Evolutionary conservation across 129 eudicot species (phyloP), one percentile per base, ranked within the genome.

Genomic region (Pittosporum tobira): DNA sequence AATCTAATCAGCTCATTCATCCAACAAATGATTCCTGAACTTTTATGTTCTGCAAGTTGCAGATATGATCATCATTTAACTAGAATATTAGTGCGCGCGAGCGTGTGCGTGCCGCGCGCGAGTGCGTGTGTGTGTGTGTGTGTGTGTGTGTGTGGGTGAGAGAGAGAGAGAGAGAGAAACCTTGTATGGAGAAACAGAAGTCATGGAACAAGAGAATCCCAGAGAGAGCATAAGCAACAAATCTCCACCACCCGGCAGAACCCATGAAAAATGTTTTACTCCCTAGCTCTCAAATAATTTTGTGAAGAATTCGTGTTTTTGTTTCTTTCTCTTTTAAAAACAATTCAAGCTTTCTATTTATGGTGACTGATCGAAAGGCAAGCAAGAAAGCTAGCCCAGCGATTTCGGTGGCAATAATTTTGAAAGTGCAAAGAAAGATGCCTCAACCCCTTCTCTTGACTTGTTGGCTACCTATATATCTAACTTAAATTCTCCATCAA

Each of bases 371-470:
- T 36, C 68, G 62, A 70, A 40, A 1, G 4, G 2, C 11, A 40
- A 4, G 46, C 11, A 40, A n/a, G 18, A 12, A 6, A 13, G 45
- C n/a, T 40, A 40, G 46, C 18, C 5, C 6, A 18, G 27, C 72
- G 52, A 69, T 61, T 1, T 72, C 23, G 72, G 52, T 67, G 81
- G 78, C 81, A 62, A 61, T 58, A 52, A 62, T 5, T 63, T 63
- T 57, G 59, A 24, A 47, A 72, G 79, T 76, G 66, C 70, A 81
- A 81, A 81, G 72, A 81, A 81, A 81, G 72, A 74, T 57, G 57
- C 54, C 61, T 18, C 50, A n/a, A 14, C 18, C 38, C 14, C 18
- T 20, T 54, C 57, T 56, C 45, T 48, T 27, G 44, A 64, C 57
- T 19, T 51, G 52, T 70, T 77, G 74, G 65, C 23, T 59, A 64